phyloP scores from a whole-genome alignment of 2,329 filamentous ascomycete species.

The Fusarium anguioides region DNA sequence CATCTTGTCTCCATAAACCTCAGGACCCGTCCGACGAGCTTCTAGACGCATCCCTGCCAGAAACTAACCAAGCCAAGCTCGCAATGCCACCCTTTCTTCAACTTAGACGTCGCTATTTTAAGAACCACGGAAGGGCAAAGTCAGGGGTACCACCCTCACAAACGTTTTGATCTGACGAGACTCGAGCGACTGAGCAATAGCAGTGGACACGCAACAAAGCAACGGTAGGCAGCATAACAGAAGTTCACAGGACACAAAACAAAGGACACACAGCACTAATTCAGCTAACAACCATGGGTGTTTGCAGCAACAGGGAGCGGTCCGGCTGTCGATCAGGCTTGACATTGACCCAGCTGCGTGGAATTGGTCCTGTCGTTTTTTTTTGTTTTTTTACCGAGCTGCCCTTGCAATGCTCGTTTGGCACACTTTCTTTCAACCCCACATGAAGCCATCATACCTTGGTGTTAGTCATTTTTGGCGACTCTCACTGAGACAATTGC shows the following conservation, averaged over 20 bases:
- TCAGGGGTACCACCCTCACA: conserved; percentile 44
- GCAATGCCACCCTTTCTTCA: conserved; percentile 16
- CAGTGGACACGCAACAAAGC: neutral
- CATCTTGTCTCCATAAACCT: conserved; percentile 8
- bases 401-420: conserved; percentile 11
- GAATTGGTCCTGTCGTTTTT: conserved; percentile 13
- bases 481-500: conserved; percentile 27
- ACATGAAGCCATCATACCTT: conserved; percentile 32
- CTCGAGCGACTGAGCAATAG: neutral
- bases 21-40: conserved; percentile 6
- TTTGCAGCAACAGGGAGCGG: conserved; percentile 42
- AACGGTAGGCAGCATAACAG: neutral
- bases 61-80: conserved; percentile 18
- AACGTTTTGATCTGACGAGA: conserved; percentile 20
- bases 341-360: conserved; percentile 21
- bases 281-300: conserved; percentile 19
- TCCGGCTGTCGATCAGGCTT: conserved; percentile 42
- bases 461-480: conserved; percentile 11
- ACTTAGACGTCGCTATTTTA: conserved; percentile 42
- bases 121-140: conserved; percentile 43
- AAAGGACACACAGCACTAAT: conserved; percentile 5
- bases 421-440: conserved; percentile 15
- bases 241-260: conserved; percentile 7
- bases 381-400: neutral
- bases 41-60: conserved; percentile 33